Evolutionary conservation across 768 basidiomycete genomes (phyloP), one percentile per base, ranked within the genome.

Genomic region (Xanthoconium purpureum): DNA sequence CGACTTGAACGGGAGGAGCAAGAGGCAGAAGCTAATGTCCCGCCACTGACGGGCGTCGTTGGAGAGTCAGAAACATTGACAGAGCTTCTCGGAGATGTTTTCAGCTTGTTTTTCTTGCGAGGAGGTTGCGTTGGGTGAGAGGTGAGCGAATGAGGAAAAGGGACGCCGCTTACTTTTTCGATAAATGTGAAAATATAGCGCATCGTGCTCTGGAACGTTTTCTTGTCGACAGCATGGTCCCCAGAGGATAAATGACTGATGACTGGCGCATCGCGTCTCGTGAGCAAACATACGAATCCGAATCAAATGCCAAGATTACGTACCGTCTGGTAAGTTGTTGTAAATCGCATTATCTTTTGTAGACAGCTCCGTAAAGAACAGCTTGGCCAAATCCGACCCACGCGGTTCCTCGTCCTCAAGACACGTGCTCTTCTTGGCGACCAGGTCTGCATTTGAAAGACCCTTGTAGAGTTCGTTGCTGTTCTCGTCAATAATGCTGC

Each of bases 301-400:
- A 33, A 35, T 44, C 46, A 4, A 48, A 36, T n/a, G n/a, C 6
- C 29, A 11, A 3, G 51, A 35, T 3, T 32, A 20, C 85, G 35
- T 64, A 91, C 91, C 90, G 74, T 99, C 97, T 3, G 95, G 97
- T 64, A 99, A 73, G 71, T 99, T 99, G 73, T 98, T 98, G 70
- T 98, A 98, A 55, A 99, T 95, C 8, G 95, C 97, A 69, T 99
- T 99, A 63, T 98, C 97, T 75, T 98, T 99, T 29, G 92, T 94
- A 35, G 92, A 88, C 50, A 99, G 74, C 68, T 98, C 95, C 20
- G 84, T 89, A 78, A 99, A 99, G 84, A 99, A 99, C 48, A 99
- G 70, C 72, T 94, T 96, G n/a, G 97, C 96, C 38, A 99, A 80
- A 65, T 98, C 96, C 17, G 90, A 84, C 56, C 98, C 89, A 14